A percentile compares a stretch with the other conserved stretches of the same genome.
Conservation (phyloP, 2,329 filamentous ascomycete genomes). For the Ascochyta clinopodiicola region DNA sequence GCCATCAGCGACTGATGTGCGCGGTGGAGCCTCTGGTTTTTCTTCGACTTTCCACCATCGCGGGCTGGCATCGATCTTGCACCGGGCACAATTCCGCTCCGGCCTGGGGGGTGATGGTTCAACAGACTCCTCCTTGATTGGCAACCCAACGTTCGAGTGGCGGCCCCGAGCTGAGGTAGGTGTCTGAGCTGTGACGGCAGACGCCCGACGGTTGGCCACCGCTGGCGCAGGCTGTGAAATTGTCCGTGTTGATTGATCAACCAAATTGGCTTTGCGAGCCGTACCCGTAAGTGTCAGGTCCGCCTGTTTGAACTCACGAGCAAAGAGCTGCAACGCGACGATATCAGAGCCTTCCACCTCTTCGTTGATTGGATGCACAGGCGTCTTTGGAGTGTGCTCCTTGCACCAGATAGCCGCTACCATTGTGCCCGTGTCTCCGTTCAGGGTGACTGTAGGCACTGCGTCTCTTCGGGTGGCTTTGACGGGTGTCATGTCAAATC, state of each 20-base stretch:
- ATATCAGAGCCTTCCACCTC: slow-evolving; percentile 71
- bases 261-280: slow-evolving; percentile 86
- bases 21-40: slow-evolving; percentile 9
- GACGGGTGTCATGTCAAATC: slow-evolving; percentile 88
- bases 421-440: slow-evolving; percentile 81
- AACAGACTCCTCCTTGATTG: slow-evolving; percentile 47
- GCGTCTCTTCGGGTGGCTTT: slow-evolving; percentile 88
- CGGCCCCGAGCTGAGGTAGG: slow-evolving; percentile 45
- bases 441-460: slow-evolving; percentile 78
- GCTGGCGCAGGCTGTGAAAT: slow-evolving; percentile 42
- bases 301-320: slow-evolving; percentile 91
- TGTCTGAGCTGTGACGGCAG: slow-evolving; percentile 42
- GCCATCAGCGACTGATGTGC: slow-evolving; percentile 26
- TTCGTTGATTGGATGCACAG: slow-evolving; percentile 81
- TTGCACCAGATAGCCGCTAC: slow-evolving; percentile 91
- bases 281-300: slow-evolving; percentile 90
- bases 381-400: slow-evolving; percentile 75
- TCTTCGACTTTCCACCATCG: slow-evolving; percentile 57
- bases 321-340: slow-evolving; percentile 85
- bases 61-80: slow-evolving; percentile 71
- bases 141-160: slow-evolving; percentile 44
- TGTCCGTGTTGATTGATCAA: slow-evolving; percentile 66
- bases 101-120: slow-evolving; percentile 37
- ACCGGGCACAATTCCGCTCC: slow-evolving; percentile 52
- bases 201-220: slow-evolving; percentile 50